Conservation (phyloP, 2,329 filamentous ascomycete genomes). For the Neonectria neomacrospora region DNA sequence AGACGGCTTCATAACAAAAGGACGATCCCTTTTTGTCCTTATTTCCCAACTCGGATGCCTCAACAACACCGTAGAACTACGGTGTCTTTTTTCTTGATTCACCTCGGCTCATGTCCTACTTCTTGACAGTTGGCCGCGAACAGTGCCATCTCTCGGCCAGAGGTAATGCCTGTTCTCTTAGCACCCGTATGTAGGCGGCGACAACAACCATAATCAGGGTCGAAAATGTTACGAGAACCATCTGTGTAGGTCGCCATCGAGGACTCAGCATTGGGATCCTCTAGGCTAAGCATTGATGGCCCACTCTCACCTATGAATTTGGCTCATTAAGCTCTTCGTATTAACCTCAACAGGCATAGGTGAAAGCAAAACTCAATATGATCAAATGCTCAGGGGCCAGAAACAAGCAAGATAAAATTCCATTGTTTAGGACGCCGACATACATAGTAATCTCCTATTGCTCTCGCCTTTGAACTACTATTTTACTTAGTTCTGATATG, state of each 20-base stretch:
- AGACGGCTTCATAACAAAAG: neutral
- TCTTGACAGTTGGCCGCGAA: neutral
- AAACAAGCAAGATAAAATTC: neutral
- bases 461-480: neutral
- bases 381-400: neutral
- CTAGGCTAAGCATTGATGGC: neutral
- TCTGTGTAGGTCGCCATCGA: neutral
- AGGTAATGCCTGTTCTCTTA: neutral
- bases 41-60: no score
- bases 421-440: neutral
- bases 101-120: neutral
- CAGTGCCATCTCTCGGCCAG: neutral
- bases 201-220: neutral
- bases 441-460: neutral
- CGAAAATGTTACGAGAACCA: neutral
- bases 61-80: neutral
- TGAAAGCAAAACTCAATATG: neutral
- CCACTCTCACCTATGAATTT: neutral
- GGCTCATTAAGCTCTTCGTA: neutral
- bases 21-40: no score
- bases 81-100: neutral
- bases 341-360: neutral
- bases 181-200: neutral
- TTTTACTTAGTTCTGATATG: neutral
- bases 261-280: neutral